These are phyloP conservation scores for Botryotinia narcissicola DNA, from an alignment of 2,329 filamentous ascomycete genomes.

Conservation along the genomic window DNA sequence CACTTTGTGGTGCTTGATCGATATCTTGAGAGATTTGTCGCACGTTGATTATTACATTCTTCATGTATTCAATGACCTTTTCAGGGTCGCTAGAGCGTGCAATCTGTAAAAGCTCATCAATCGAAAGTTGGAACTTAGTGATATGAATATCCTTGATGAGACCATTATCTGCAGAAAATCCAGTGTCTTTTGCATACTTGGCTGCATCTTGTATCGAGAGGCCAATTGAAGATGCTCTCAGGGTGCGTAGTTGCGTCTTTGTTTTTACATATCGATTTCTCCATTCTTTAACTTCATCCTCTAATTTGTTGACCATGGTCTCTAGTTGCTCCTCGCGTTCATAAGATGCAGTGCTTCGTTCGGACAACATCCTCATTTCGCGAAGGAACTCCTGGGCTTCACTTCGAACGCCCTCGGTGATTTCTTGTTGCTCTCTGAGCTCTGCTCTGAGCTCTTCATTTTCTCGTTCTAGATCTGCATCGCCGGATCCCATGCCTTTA, in stretches of 20 bases:
- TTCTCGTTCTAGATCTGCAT: constrained; percentile 58
- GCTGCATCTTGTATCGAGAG: constrained; percentile 68
- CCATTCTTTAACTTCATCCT: constrained; percentile 86
- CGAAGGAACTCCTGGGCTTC: constrained; percentile 80
- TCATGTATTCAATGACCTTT: constrained; percentile 80
- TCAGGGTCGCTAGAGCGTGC: constrained; percentile 73
- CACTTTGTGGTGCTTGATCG: constrained; percentile 54
- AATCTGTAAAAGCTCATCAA: constrained; percentile 82
- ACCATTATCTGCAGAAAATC: constrained; percentile 68
- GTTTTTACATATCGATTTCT: constrained; percentile 82
- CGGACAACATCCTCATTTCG: constrained; percentile 85
- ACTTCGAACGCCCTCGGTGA: constrained; percentile 81
- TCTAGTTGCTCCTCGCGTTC: constrained; percentile 80
- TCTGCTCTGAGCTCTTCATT: constrained; percentile 67
- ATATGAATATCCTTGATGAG: constrained; percentile 88
- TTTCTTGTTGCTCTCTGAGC: constrained; percentile 70
- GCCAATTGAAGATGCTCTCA: constrained; percentile 78
- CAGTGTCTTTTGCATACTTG: constrained; percentile 62
- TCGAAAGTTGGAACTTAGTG: constrained; percentile 90
- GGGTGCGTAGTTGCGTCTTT: constrained; percentile 80
- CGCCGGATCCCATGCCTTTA: constrained; percentile 34
- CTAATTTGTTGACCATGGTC: constrained; percentile 70
- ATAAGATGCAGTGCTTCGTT: constrained; percentile 73
- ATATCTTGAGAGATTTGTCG: constrained; percentile 83
- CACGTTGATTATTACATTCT: constrained; percentile 77